Evolutionary conservation across 805 yeast species (phyloP).

Genomic region (Scheffersomyces ergatensis): DNA sequence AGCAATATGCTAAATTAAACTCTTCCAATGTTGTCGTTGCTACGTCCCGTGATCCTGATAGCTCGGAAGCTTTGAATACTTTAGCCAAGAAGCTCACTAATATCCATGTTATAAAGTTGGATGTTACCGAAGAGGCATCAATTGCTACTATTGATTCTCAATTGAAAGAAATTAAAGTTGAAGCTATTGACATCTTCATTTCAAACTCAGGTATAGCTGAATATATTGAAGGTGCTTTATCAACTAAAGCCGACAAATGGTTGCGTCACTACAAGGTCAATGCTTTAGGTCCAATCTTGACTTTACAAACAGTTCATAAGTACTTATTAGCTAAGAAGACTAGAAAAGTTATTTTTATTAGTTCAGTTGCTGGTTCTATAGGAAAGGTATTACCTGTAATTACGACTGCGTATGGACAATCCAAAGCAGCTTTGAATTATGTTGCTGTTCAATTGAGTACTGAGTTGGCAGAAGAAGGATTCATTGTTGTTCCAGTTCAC

Average conservation of each 20-base stretch:
- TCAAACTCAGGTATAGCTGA: slow-evolving; percentile 26
- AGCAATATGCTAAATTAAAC: slow-evolving; percentile 15
- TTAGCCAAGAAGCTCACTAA: slow-evolving; percentile 6
- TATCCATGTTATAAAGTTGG: slow-evolving; percentile 11
- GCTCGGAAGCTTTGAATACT: slow-evolving; percentile 15
- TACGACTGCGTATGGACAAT: slow-evolving; percentile 24
- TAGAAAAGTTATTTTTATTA: neutral
- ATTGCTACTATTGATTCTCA: slow-evolving; percentile 8
- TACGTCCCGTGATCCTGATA: slow-evolving; percentile 32
- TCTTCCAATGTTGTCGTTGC: slow-evolving; percentile 34
- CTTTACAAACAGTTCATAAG: neutral
- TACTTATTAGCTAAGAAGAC: neutral
- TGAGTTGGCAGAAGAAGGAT: slow-evolving; percentile 15
- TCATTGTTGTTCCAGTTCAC: slow-evolving; percentile 25
- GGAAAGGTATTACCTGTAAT: neutral
- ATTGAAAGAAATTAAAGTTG: slow-evolving; percentile 14
- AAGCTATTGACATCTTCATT: slow-evolving; percentile 33
- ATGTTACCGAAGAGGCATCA: slow-evolving; percentile 16
- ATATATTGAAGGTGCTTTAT: neutral
- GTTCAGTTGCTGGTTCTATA: neutral
- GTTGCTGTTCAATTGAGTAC: slow-evolving; percentile 19
- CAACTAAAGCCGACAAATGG: neutral
- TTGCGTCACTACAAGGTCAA: neutral
- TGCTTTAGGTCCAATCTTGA: neutral
- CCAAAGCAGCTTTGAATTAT: slow-evolving; percentile 37